Evolutionary conservation across 116 monocot species (phyloP).

Genomic region (Iris pallida): DNA sequence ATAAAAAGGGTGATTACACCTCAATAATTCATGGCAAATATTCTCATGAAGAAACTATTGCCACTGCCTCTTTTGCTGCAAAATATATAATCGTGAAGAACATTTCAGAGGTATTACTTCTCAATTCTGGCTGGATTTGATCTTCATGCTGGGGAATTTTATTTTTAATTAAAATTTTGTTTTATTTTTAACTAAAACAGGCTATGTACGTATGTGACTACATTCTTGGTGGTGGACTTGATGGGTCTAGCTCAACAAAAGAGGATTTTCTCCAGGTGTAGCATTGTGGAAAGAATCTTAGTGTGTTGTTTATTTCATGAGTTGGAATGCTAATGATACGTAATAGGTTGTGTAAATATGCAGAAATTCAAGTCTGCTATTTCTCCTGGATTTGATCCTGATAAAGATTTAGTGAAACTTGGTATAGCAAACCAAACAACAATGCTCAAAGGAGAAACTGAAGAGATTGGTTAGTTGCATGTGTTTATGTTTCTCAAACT

Average conservation of each 20-base stretch:
- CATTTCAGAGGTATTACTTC: constrained; percentile 64
- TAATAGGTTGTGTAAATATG: neutral
- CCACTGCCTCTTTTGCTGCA: constrained; percentile 92
- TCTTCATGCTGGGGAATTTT: neutral
- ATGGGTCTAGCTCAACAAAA: constrained; percentile 90
- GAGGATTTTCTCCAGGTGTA: constrained; percentile 67
- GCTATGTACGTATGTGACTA: constrained; percentile 96
- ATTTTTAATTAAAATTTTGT: too few species aligned
- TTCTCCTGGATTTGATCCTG: constrained; percentile 91
- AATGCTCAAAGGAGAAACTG: constrained; percentile 99
- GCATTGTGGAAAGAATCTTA: neutral
- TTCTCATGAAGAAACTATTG: constrained; percentile 91
- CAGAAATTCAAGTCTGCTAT: constrained; percentile 88
- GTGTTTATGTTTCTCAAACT: constrained; percentile 1
- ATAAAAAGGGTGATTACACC: constrained; percentile 90
- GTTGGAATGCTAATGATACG: neutral
- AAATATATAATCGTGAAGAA: constrained; percentile 84
- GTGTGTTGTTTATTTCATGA: neutral
- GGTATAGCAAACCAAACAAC: constrained; percentile 99
- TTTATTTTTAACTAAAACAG: constrained; percentile 23
- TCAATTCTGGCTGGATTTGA: neutral
- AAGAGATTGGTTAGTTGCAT: constrained; percentile 67
- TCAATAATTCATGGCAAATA: constrained; percentile 97
- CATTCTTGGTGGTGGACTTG: constrained; percentile 79
- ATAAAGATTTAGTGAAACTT: constrained; percentile 67